Conservation (phyloP, 768 basidiomycete genomes). For the Kockovaella imperatae region DNA sequence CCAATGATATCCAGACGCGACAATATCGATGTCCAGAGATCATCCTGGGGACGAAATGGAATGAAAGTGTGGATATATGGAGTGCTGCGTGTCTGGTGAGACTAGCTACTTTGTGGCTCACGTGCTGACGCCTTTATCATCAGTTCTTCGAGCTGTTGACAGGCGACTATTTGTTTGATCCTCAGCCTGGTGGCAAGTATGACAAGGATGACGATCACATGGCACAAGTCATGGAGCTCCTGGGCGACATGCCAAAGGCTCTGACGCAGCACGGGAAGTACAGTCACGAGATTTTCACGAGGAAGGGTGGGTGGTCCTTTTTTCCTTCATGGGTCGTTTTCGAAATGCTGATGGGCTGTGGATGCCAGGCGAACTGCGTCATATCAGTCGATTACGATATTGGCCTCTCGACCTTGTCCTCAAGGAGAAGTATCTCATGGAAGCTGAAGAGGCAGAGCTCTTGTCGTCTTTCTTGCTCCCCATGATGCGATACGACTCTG, state of each 20-base stretch:
- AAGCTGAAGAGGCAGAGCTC: slow-evolving; percentile 67
- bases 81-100: slow-evolving; percentile 86
- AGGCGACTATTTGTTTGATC: slow-evolving; percentile 97
- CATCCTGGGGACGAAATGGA: slow-evolving; percentile 93
- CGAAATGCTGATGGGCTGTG: background rate
- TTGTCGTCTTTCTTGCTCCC: slow-evolving; percentile 75
- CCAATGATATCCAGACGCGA: slow-evolving; percentile 95
- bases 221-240: slow-evolving; percentile 92
- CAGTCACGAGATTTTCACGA: slow-evolving; percentile 86
- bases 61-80: slow-evolving; percentile 92
- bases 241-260: slow-evolving; percentile 64
- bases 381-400: slow-evolving; percentile 86
- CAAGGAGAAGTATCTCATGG: slow-evolving; percentile 92
- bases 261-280: slow-evolving; percentile 88
- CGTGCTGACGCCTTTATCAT: background rate
- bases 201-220: slow-evolving; percentile 98
- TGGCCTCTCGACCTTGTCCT: slow-evolving; percentile 72
- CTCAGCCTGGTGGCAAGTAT: slow-evolving; percentile 86
- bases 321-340: background rate
- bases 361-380: slow-evolving; percentile 68
- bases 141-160: slow-evolving; percentile 93
- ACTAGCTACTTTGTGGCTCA: slow-evolving; percentile 9
- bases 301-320: slow-evolving; percentile 60
- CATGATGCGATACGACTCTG: slow-evolving; percentile 83
- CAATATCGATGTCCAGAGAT: slow-evolving; percentile 98